Conservation (phyloP, 2,329 filamentous ascomycete species). For the Aspergillus vadensis region DNA sequence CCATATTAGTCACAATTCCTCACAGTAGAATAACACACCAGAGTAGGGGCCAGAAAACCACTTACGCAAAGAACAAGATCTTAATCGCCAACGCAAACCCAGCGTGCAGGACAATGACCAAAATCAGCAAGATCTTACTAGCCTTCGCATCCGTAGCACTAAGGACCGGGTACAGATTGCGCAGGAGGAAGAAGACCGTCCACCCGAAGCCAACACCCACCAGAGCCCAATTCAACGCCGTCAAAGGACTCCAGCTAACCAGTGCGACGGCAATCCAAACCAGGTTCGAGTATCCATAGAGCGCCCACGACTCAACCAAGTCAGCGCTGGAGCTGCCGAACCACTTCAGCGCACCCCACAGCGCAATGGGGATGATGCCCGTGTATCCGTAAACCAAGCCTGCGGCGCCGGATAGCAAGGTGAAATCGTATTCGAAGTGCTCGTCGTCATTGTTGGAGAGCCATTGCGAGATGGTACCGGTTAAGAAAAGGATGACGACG, state of each 20-base stretch:
- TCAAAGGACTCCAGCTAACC: conserved; percentile 84
- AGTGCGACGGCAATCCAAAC: conserved; percentile 96
- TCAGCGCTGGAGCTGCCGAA: conserved; percentile 93
- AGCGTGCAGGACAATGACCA: conserved; percentile 82
- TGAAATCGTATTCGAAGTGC: conserved; percentile 90
- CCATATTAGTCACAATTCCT: conserved; percentile 16
- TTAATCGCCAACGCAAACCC: conserved; percentile 94
- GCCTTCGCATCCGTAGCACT: conserved; percentile 90
- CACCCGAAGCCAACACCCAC: conserved; percentile 82
- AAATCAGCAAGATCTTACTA: conserved; percentile 80
- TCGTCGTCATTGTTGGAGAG: conserved; percentile 66
- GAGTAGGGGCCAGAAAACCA: conserved; percentile 15
- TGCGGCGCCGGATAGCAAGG: conserved; percentile 81
- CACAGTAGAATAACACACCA: background rate
- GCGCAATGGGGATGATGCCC: conserved; percentile 74
- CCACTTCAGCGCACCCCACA: conserved; percentile 90
- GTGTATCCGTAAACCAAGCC: conserved; percentile 97
- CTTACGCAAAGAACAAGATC: conserved; percentile 86
- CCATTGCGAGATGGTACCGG: conserved; percentile 93
- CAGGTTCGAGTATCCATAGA: conserved; percentile 95
- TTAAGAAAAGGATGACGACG: conserved; percentile 90
- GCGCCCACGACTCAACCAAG: conserved; percentile 88
- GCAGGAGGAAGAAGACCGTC: conserved; percentile 78
- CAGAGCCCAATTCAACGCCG: conserved; percentile 89
- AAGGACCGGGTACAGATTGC: conserved; percentile 88